A percentile compares a stretch with the other conserved stretches of the same genome.
Conservation (phyloP, 2,329 filamentous ascomycete genomes). For the Corniculantispora saksenae region DNA sequence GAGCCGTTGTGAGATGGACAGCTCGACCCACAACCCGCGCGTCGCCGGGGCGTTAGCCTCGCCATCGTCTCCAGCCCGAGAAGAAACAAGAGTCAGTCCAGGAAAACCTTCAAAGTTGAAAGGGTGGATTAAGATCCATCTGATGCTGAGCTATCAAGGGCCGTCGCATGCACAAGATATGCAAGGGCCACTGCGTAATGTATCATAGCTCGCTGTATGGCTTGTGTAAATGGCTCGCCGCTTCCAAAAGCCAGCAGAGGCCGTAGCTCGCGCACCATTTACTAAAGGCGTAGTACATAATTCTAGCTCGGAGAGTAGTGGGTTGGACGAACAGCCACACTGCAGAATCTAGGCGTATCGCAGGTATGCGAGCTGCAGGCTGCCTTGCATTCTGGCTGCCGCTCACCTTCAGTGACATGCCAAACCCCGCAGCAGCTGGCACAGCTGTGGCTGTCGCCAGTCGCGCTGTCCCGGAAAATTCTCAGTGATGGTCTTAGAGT, state of each 20-base stretch:
- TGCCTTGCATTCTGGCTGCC: neutral
- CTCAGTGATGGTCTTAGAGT: neutral
- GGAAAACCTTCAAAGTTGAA: neutral
- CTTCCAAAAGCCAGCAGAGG: neutral
- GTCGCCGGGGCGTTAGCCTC: constrained; percentile 7
- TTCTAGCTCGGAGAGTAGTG: neutral
- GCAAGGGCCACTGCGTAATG: neutral
- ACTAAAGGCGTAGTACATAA: neutral
- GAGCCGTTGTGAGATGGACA: constrained; percentile 13
- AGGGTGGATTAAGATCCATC: neutral
- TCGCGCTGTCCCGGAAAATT: neutral
- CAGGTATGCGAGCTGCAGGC: neutral
- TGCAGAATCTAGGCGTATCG: neutral
- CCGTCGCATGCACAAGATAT: neutral
- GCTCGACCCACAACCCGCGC: constrained; percentile 11
- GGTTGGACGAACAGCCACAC: constrained; percentile 1
- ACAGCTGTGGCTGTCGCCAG: neutral
- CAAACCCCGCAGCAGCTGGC: neutral
- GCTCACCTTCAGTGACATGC: neutral
- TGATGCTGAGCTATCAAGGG: neutral
- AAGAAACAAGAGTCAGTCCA: neutral
- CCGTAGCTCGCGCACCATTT: constrained; percentile 3
- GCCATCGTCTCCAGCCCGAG: constrained; percentile 1
- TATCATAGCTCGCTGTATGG: neutral
- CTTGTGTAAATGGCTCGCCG: neutral